phyloP scores from a whole-genome alignment of 331 rosid genomes.

The Quercus lobata region DNA sequence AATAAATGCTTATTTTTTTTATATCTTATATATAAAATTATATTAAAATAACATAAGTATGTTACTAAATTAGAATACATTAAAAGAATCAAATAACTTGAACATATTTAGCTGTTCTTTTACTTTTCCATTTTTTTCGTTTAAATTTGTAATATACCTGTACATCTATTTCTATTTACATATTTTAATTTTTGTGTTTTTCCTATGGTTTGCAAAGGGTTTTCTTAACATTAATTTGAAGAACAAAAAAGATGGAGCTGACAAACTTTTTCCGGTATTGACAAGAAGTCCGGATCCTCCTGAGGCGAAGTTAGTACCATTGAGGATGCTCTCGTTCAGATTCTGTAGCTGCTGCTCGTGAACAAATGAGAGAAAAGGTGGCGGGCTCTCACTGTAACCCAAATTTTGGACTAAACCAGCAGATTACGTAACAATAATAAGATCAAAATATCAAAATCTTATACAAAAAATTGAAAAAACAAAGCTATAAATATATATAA shows the following conservation, averaged over 20 bases:
- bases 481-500: background rate
- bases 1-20: too few relatives aligned
- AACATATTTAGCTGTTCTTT: too few relatives aligned
- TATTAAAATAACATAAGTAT: too few relatives aligned
- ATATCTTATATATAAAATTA: too few relatives aligned
- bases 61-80: too few relatives aligned
- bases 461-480: background rate
- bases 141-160: too few relatives aligned
- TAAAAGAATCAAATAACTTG: too few relatives aligned
- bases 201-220: too few relatives aligned
- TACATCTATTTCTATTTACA: too few relatives aligned
- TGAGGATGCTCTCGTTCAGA: constrained; percentile 7
- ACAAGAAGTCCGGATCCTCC: constrained; percentile 22
- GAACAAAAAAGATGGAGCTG: background rate
- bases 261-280: constrained; percentile 5
- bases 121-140: too few relatives aligned
- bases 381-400: constrained; percentile 17
- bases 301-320: constrained; percentile 24
- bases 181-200: too few relatives aligned
- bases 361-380: constrained; percentile 3
- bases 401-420: background rate
- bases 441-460: background rate
- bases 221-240: background rate
- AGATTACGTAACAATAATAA: background rate
- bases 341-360: background rate